Conservation (phyloP, 2,329 filamentous ascomycete genomes). For the Xylariomycetidae sp. region DNA sequence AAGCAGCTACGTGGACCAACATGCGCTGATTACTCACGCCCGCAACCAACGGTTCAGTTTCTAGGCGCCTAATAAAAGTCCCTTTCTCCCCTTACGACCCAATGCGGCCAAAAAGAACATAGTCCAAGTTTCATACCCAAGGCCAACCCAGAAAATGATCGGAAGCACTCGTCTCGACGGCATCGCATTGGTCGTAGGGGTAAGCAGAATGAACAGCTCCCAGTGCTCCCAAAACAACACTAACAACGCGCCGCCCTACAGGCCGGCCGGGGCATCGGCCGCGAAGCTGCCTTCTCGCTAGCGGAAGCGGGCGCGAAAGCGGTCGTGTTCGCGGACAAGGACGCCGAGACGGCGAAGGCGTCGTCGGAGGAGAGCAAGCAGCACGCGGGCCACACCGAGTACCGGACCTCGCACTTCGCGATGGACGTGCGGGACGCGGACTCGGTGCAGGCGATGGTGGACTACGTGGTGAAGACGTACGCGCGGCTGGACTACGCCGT, state of each 20-base stretch:
- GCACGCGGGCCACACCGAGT: constrained; percentile 11
- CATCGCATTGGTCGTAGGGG: constrained; percentile 12
- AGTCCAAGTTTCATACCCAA: constrained; percentile 24
- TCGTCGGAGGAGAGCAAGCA: constrained; percentile 14
- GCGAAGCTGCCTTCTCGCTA: constrained; percentile 14
- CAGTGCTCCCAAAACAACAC: background rate
- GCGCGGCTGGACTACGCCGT: constrained; percentile 17
- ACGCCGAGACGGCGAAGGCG: constrained; percentile 10
- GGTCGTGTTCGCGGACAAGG: constrained; percentile 15
- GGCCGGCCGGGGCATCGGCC: constrained; percentile 16
- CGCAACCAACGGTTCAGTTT: no score
- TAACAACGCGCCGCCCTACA: no score
- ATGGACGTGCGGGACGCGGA: constrained; percentile 13
- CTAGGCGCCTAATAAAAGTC: no score
- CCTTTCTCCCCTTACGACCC: no score
- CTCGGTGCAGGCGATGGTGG: constrained; percentile 13
- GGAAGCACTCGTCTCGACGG: constrained; percentile 14
- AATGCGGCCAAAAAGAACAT: no score
- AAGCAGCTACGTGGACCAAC: no score
- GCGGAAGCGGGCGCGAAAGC: constrained; percentile 16
- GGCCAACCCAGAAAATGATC: constrained; percentile 23
- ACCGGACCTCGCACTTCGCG: constrained; percentile 6
- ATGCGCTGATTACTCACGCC: no score
- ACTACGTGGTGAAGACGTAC: constrained; percentile 13
- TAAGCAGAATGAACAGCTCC: constrained; percentile 1